Evolutionary conservation across 148 eudicot genomes (phyloP), one percentile per base, ranked within the genome.

Genomic region (Diospyros lotus): DNA sequence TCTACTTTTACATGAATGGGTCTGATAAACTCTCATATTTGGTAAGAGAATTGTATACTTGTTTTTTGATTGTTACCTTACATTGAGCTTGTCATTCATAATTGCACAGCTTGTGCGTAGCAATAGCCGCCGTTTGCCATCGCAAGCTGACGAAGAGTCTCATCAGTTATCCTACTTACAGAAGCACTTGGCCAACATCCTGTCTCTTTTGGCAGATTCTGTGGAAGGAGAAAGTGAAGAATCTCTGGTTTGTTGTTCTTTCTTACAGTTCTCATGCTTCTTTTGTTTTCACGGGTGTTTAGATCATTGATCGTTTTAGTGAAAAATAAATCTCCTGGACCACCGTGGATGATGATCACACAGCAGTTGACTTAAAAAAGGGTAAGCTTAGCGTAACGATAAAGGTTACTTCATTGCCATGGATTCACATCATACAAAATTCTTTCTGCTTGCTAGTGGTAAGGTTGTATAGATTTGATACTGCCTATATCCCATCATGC

Each of bases 111-210:
- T 93, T 78, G 99, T 83, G 46, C 96, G 99, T 72, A 93, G 98
- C 85, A 95, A 95, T 71, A 91, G 93, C 73, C 97, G 99, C 65
- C 87, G 86, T 75, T 88, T 95, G 90, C 99, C 99, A 56, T 95
- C 99, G 54, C 99, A 91, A 85, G 87, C 94, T 46, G 99, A 95
- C 77, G 99, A 95, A 82, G 99, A 95, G 89, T 91, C 96, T 74
- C 99, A 95, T 81, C 99, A 93, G 71, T 81, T 95, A 76, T 93
- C 99, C 39, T 95, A 95, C 78, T 79, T 95, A 78, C 99, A 93
- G 76, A 95, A 95, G 82, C 98, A 95, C 79, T 64, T 95, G 83
- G 88, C 93, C 64, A 95, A 91, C 78, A 86, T 95, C 64, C 87
- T 95, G 73, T 88, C 97, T 38, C 94, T 95, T 76, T 84, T 95